Evolutionary conservation across 2,329 filamentous ascomycete genomes (phyloP), one percentile per base, ranked within the genome.

Genomic region (Claviceps africana): DNA sequence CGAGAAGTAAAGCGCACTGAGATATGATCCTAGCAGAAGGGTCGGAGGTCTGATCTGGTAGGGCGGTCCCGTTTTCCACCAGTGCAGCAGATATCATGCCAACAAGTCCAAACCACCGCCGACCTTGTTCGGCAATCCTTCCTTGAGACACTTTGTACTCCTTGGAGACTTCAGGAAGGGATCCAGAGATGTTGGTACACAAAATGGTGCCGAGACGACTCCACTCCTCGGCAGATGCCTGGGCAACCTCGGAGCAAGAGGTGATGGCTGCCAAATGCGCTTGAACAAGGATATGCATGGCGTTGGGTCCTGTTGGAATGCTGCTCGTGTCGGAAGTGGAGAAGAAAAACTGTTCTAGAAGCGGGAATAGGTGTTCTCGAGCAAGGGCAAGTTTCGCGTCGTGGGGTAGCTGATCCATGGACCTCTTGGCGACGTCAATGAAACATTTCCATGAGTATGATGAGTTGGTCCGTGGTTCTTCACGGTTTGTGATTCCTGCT

Each of bases 141-240:
- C 79, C 75, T 63, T 95, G 88, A 0, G 88, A 94, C 43, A 75
- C 74, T 28, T 78, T 75, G 58, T 86, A 86, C 19, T 88, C 85
- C 56, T 84, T 84, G 0, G 88, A 89, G 52, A 91, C 82, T 62
- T 91, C 88, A 1, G 90, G 88, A 5, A 87, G 75, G 0, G 88
- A 94, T 6, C 79, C 78, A 51, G 82, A 82, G 53, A 95, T 81
- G 39, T 78, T 75, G 33, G 80, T 72, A 28, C 83, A 72, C n/a
- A 95, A 68, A 0, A 73, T 65, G 1, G 77, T 69, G 0, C 79
- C 77, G n/a, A 88, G 66, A 1, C 70, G 70, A 2, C 71, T 65
- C 86, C 87, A 93, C 56, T 83, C 72, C 3, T 72, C 65, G 17
- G 71, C 64, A 0, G 86, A 70, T 1, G 77, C 70, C 0, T 75